Base-by-base conservation (phyloP, 768 basidiomycete genomes). In the Russula griseocarnosa region DNA sequence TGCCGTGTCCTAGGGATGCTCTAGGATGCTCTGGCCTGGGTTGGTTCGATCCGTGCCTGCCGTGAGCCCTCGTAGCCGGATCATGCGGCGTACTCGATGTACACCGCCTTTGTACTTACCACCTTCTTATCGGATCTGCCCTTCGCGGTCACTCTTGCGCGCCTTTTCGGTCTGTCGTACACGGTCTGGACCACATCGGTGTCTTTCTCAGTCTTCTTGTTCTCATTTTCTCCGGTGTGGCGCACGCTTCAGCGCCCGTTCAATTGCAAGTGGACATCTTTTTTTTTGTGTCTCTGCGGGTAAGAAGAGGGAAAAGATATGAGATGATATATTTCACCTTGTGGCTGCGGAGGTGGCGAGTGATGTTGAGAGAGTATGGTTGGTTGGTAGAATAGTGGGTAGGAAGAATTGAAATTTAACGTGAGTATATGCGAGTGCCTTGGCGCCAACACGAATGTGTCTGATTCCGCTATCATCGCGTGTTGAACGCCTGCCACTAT, bases 1-100 rank as follows among this genome's bases (percentile, higher is more conserved):
- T 55, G 63, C 63, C 63, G 63, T 60, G 63, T 60, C 36, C 52
- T 32, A 26, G 30, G 63, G 61, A 44, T 44, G 40, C 34, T 36
- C 34, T 36, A 13, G 36, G 36, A 36, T 28, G 42, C 13, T 24
- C 42, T n/a, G 24, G 60, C 52, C 49, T 47, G 32, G 26, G 34
- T 49, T 38, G 38, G 51, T 59, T 59, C 63, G 63, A 64, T 60
- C 63, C 63, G 63, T 64, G 63, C 63, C 63, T 60, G 63, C 63
- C 57, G 58, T 60, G 55, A 56, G 61, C 47, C n/a, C 36, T 24
- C 59, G 62, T 47, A 59, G 13, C 62, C 62, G 58, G 63, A 64
- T 64, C 63, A 64, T 46, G 58, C 57, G 62, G 62, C 57, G 62
- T 26, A 59, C 62, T 58, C 62, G 62, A 58, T 63, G 58, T 60